Conservation (phyloP, 768 basidiomycete genomes). For the Pholiota conissans region DNA sequence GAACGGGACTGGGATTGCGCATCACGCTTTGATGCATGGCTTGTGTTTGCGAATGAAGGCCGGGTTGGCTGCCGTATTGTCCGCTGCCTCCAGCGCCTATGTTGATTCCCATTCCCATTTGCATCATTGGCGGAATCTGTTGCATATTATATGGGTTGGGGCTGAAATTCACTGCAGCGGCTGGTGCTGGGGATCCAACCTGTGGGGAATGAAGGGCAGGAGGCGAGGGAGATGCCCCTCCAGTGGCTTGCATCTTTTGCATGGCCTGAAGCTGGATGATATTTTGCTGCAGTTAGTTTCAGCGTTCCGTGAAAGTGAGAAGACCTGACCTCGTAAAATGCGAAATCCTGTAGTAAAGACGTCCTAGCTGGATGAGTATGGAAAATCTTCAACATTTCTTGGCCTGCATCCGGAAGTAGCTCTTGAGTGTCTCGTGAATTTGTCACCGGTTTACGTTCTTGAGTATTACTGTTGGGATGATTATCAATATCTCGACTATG, state of each 20-base stretch:
- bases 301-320: neutral
- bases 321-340: slow-evolving; percentile 77
- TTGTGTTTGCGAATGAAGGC: slow-evolving; percentile 47
- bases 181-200: slow-evolving; percentile 26
- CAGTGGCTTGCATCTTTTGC: slow-evolving; percentile 62
- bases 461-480: slow-evolving; percentile 72
- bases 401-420: slow-evolving; percentile 91
- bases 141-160: slow-evolving; percentile 58
- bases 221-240: slow-evolving; percentile 38
- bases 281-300: neutral
- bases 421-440: slow-evolving; percentile 99
- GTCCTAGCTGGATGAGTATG: slow-evolving; percentile 91
- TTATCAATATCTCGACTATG: slow-evolving; percentile 14
- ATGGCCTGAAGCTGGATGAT: slow-evolving; percentile 72
- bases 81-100: slow-evolving; percentile 55
- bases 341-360: slow-evolving; percentile 90
- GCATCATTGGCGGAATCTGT: slow-evolving; percentile 64
- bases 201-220: slow-evolving; percentile 42
- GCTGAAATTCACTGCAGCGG: slow-evolving; percentile 48
- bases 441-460: slow-evolving; percentile 97
- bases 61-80: slow-evolving; percentile 44
- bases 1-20: slow-evolving; percentile 76
- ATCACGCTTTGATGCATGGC: slow-evolving; percentile 87
- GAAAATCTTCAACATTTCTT: slow-evolving; percentile 96
- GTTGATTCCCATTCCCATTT: slow-evolving; percentile 47